Percentiles rank a stretch among this genome's conserved stretches.
These are phyloP conservation scores for Quercus aquifolioides DNA, from an alignment of 306 rosid species.

Conservation along the genomic window DNA sequence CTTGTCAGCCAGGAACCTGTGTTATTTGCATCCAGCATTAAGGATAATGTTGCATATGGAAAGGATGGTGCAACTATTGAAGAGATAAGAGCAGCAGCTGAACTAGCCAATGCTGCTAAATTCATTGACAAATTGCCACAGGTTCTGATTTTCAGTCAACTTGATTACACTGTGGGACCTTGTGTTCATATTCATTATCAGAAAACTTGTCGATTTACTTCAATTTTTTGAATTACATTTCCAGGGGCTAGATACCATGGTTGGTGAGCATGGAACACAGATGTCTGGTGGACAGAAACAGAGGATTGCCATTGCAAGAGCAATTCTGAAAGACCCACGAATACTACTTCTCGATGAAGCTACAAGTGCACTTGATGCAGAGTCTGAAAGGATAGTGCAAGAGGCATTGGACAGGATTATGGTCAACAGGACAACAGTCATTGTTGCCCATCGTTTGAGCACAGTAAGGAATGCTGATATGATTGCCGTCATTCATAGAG, in stretches of 20 bases:
- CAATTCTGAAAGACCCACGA: conserved; percentile 67
- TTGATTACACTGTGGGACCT: conserved; percentile 1
- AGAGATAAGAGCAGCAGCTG: conserved; percentile 38
- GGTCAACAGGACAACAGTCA: conserved; percentile 57
- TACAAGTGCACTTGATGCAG: conserved; percentile 69
- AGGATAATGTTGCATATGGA: conserved; percentile 44
- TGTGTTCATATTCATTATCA: background rate
- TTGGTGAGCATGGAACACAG: conserved; percentile 73
- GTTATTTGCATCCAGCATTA: conserved; percentile 41
- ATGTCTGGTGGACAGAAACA: conserved; percentile 72
- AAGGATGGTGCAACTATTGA: conserved; percentile 39
- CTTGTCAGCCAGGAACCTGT: conserved; percentile 53
- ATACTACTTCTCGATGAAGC: conserved; percentile 72
- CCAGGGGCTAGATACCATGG: conserved; percentile 65
- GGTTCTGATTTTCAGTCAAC: conserved; percentile 16
- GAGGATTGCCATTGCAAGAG: conserved; percentile 71
- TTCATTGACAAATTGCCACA: conserved; percentile 42
- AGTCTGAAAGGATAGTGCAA: conserved; percentile 67
- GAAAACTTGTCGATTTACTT: background rate
- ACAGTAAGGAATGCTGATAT: conserved; percentile 54
- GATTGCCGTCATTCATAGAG: conserved; percentile 63
- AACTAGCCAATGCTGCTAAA: conserved; percentile 42
- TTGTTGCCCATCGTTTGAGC: conserved; percentile 75
- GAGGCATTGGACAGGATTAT: conserved; percentile 65
- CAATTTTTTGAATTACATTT: background rate